These are phyloP conservation scores for Forsythia suspensa DNA, from an alignment of 257 asterid species.

Conservation along the genomic window DNA sequence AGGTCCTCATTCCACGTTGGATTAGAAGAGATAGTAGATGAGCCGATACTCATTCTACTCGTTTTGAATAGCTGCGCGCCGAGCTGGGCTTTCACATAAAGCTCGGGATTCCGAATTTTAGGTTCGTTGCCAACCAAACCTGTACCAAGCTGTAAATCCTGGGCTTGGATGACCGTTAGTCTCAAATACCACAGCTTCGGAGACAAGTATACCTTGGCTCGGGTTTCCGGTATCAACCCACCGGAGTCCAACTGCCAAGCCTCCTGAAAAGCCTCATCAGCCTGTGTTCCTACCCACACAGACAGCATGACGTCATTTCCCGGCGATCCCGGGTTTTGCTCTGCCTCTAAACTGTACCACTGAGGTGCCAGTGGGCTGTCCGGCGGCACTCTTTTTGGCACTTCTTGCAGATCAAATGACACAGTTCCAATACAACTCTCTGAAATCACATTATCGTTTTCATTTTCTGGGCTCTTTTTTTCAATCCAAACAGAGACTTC, in stretches of 20 bases:
- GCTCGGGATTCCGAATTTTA: constrained; percentile 66
- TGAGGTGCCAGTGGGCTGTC: constrained; percentile 94
- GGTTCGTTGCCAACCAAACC: constrained; percentile 54
- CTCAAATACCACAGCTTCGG: constrained; percentile 97
- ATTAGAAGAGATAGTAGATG: constrained; percentile 40
- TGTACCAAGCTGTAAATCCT: constrained; percentile 69
- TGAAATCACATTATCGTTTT: constrained; percentile 10
- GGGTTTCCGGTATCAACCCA: constrained; percentile 87
- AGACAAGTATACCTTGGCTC: constrained; percentile 89
- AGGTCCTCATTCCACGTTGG: constrained; percentile 95
- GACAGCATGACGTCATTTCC: constrained; percentile 87
- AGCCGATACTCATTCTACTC: constrained; percentile 58
- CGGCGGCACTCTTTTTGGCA: constrained; percentile 84
- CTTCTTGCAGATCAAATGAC: constrained; percentile 81
- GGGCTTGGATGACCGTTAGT: constrained; percentile 98
- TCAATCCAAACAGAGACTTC: constrained; percentile 60
- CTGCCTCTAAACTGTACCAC: constrained; percentile 82
- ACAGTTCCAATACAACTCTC: constrained; percentile 57
- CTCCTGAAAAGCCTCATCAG: constrained; percentile 90
- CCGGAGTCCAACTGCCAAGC: constrained; percentile 99
- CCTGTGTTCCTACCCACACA: constrained; percentile 91
- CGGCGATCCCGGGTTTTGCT: constrained; percentile 28
- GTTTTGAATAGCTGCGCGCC: constrained; percentile 86
- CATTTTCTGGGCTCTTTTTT: constrained; percentile 46
- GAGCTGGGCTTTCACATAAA: constrained; percentile 77